Conservation (phyloP, 164 flowering plant genomes). For the Tinospora cordifolia region DNA sequence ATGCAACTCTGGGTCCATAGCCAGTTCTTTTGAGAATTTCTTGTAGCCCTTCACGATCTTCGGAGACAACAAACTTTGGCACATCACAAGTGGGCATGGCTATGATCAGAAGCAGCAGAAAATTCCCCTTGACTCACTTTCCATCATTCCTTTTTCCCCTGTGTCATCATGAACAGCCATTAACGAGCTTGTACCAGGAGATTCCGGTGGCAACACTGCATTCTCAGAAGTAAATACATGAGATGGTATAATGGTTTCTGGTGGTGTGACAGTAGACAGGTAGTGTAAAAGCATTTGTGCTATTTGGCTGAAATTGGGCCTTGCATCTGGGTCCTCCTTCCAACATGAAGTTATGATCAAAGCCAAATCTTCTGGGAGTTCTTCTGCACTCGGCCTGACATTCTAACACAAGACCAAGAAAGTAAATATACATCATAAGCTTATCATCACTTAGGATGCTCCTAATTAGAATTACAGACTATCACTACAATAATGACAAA, state of each 20-base stretch:
- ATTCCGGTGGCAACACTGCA: slow-evolving; percentile 68
- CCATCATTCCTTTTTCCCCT: slow-evolving; percentile 30
- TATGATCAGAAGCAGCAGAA: slow-evolving; percentile 63
- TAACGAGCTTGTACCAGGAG: slow-evolving; percentile 85
- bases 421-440: not conserved
- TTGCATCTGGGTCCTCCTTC: slow-evolving; percentile 77
- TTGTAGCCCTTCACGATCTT: not conserved
- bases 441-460: too few species aligned
- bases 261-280: slow-evolving; percentile 54
- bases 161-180: slow-evolving; percentile 52
- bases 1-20: too few species aligned
- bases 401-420: slow-evolving; percentile 39
- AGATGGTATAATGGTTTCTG: slow-evolving; percentile 46
- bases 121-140: slow-evolving; percentile 42
- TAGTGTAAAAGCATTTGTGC: slow-evolving; percentile 67
- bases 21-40: not conserved
- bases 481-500: too few species aligned
- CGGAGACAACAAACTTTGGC: not conserved
- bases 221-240: slow-evolving; percentile 48
- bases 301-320: slow-evolving; percentile 85
- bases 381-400: slow-evolving; percentile 78
- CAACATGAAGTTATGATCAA: slow-evolving; percentile 80
- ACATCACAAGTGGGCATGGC: not conserved
- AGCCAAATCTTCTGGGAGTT: slow-evolving; percentile 77
- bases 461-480: too few species aligned